A percentile compares a stretch with the other conserved stretches of the same genome.
phyloP scores from a whole-genome alignment of 164 flowering plant species.

The Nymphaea thermarum region DNA sequence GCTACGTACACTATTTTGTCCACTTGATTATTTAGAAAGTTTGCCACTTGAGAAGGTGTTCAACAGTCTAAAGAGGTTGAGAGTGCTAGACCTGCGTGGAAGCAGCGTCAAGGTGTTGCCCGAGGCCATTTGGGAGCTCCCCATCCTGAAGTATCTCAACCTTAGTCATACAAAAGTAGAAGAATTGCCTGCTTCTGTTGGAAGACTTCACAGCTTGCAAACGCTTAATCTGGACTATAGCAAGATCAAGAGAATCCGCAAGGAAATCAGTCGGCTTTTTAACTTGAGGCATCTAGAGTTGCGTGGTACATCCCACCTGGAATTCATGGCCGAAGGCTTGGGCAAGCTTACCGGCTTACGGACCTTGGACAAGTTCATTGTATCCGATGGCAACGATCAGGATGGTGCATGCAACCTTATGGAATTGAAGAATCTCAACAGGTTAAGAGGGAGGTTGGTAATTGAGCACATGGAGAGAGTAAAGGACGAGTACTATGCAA shows the following conservation, averaged over 20 bases:
- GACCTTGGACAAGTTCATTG: too few species aligned
- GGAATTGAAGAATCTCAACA: not conserved
- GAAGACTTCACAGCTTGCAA: conserved; percentile 5
- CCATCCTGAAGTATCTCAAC: conserved; percentile 8
- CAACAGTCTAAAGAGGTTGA: not conserved
- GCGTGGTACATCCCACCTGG: too few species aligned
- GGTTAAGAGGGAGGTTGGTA: not conserved
- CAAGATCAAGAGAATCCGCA: too few species aligned
- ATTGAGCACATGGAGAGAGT: not conserved
- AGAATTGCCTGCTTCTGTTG: conserved; percentile 1
- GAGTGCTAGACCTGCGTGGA: conserved; percentile 6
- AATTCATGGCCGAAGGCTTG: too few species aligned
- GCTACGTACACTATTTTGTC: not conserved
- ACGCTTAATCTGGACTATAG: conserved; percentile 1
- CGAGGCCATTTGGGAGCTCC: conserved; percentile 2
- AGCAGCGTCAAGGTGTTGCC: conserved; percentile 5
- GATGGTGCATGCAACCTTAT: not conserved
- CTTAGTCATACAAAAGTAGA: not conserved
- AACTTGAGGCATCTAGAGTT: too few species aligned
- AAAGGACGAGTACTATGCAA: not conserved
- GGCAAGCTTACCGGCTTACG: too few species aligned
- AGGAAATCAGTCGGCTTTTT: too few species aligned
- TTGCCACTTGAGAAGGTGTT: too few species aligned
- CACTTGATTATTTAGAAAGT: not conserved
- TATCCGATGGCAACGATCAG: not conserved